Evolutionary conservation across 192 early-diverging fungal species (phyloP).

Genomic region (Thoreauomyces humboldtii): DNA sequence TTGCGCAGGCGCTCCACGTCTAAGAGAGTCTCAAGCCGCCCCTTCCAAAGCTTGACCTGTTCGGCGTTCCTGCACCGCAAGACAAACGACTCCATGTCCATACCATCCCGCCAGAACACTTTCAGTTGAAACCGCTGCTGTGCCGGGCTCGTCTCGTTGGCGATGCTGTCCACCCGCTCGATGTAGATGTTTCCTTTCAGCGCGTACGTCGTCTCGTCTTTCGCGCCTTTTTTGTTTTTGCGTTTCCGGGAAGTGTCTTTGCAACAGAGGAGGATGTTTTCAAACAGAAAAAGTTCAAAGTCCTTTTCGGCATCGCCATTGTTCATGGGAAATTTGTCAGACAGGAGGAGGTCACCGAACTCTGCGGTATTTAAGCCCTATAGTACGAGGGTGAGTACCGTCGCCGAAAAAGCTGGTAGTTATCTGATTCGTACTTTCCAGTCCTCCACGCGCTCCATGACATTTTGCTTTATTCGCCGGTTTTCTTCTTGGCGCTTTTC

Average conservation of each 20-base stretch:
- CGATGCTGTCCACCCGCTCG: slow-evolving; percentile 71
- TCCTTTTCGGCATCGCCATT: slow-evolving; percentile 77
- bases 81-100: slow-evolving; percentile 79
- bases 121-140: slow-evolving; percentile 44
- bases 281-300: slow-evolving; percentile 89
- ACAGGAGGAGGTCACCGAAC: slow-evolving; percentile 80
- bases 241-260: slow-evolving; percentile 64
- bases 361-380: slow-evolving; percentile 67
- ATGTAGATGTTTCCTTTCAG: slow-evolving; percentile 88
- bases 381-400: neutral
- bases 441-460: slow-evolving; percentile 83
- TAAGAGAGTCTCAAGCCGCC: slow-evolving; percentile 67
- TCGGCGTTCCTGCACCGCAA: slow-evolving; percentile 89
- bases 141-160: slow-evolving; percentile 51
- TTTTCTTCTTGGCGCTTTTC: slow-evolving; percentile 87
- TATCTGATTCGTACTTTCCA: slow-evolving; percentile 83
- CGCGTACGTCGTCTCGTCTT: slow-evolving; percentile 27
- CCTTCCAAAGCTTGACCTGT: slow-evolving; percentile 87
- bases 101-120: slow-evolving; percentile 81
- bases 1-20: slow-evolving; percentile 21
- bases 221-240: slow-evolving; percentile 53
- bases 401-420: no score
- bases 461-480: slow-evolving; percentile 69
- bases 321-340: slow-evolving; percentile 84
- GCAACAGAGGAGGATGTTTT: slow-evolving; percentile 88